phyloP scores from a whole-genome alignment of 345 rosid genomes.

The Arabis hirsuta region DNA sequence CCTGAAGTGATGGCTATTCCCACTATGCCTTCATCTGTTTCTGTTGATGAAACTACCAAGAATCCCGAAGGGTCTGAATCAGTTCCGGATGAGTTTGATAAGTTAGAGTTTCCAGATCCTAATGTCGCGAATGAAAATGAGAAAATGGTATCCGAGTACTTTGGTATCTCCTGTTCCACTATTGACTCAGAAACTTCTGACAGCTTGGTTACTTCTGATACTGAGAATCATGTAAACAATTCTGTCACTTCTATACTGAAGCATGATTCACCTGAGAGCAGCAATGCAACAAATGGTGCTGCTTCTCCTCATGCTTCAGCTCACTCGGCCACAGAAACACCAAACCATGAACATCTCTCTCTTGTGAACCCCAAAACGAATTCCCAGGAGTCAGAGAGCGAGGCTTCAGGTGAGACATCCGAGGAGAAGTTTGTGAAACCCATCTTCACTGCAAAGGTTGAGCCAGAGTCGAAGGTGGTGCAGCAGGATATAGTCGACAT shows the following conservation, averaged over 20 bases:
- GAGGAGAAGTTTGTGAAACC: conserved; percentile 56
- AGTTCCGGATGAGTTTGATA: conserved; percentile 60
- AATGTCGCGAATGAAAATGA: conserved; percentile 87
- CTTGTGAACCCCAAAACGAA: conserved; percentile 47
- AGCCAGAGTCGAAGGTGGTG: conserved; percentile 75
- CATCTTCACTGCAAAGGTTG: conserved; percentile 56
- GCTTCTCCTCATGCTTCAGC: conserved; percentile 72
- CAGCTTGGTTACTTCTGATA: conserved; percentile 63
- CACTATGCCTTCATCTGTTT: conserved; percentile 49
- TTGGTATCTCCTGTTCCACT: conserved; percentile 61
- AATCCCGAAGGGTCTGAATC: conserved; percentile 58
- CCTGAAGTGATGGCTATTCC: conserved; percentile 91
- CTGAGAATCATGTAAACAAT: conserved; percentile 55
- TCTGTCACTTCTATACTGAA: conserved; percentile 58
- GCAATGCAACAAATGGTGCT: conserved; percentile 75
- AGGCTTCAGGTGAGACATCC: conserved; percentile 55
- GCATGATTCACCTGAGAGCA: conserved; percentile 79
- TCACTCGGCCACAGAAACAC: conserved; percentile 58
- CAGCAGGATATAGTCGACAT: conserved; percentile 98
- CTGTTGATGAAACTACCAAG: conserved; percentile 50
- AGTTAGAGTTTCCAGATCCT: conserved; percentile 97
- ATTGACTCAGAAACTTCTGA: conserved; percentile 70
- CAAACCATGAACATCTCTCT: conserved; percentile 55
- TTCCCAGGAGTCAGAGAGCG: conserved; percentile 49
- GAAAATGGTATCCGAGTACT: conserved; percentile 95